Evolutionary conservation across 805 yeast species (phyloP).

Genomic region (Sungouiella blattae): DNA sequence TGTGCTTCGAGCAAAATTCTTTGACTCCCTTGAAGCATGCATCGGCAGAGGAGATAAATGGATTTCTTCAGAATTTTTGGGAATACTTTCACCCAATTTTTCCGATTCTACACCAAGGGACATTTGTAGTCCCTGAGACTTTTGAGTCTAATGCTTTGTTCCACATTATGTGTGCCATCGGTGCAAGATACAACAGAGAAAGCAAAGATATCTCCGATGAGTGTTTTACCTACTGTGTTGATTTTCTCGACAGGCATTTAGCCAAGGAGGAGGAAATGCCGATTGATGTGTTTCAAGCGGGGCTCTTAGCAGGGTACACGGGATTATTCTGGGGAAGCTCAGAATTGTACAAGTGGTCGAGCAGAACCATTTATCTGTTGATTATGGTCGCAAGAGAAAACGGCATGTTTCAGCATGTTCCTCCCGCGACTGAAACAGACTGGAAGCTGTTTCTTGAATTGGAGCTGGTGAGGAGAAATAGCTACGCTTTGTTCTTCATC

Average conservation of each 20-base stretch:
- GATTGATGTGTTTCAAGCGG: background rate
- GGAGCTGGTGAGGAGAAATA: background rate
- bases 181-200: background rate
- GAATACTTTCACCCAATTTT: background rate
- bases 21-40: background rate
- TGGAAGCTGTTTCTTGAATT: background rate
- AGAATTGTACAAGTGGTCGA: constrained; percentile 1
- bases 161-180: background rate
- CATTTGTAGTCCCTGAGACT: background rate
- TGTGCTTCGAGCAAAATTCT: no score
- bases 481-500: background rate
- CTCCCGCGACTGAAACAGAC: background rate
- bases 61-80: background rate
- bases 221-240: background rate
- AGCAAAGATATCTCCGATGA: background rate
- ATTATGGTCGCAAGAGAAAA: background rate
- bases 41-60: background rate
- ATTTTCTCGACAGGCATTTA: background rate
- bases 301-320: background rate
- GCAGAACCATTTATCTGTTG: background rate
- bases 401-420: constrained; percentile 1
- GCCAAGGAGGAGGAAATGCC: background rate
- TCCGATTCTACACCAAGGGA: background rate
- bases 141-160: background rate
- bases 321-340: background rate